phyloP scores from a whole-genome alignment of 176 grass and related monocot species.

The Lolium rigidum region DNA sequence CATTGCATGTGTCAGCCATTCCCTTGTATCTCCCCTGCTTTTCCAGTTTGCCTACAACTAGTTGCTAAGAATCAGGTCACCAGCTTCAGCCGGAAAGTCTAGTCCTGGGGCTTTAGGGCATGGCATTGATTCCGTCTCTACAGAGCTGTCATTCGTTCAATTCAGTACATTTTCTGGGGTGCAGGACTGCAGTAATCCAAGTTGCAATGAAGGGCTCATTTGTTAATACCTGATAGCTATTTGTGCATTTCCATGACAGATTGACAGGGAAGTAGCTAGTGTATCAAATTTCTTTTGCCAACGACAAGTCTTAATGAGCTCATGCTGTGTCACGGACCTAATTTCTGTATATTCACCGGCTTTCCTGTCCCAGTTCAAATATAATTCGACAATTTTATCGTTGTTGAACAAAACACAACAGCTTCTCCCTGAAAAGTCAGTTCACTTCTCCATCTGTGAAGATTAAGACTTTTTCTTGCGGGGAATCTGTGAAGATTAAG shows the following conservation, averaged over 20 bases:
- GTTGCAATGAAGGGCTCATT: too few relatives aligned
- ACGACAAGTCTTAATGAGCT: background rate
- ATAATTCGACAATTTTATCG: background rate
- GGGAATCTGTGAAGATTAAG: background rate
- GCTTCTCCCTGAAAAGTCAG: background rate
- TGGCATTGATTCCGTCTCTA: background rate
- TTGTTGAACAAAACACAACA: background rate
- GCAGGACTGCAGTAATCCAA: too few relatives aligned
- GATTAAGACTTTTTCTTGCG: background rate
- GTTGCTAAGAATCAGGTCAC: background rate
- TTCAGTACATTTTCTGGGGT: too few relatives aligned
- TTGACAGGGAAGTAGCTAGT: background rate
- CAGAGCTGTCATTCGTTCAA: too few relatives aligned
- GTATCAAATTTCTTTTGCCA: background rate
- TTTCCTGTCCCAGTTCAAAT: background rate
- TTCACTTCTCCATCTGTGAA: background rate
- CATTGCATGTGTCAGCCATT: conserved; percentile 21
- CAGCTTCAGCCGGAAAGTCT: background rate
- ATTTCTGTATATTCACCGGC: background rate
- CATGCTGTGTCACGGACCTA: background rate
- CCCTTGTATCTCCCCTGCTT: background rate
- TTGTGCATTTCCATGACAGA: background rate
- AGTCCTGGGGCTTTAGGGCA: background rate
- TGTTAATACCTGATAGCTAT: background rate
- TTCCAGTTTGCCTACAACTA: background rate